Base-by-base conservation (phyloP, 1,284 basidiomycete genomes). In the Schizophyllum commune region DNA sequence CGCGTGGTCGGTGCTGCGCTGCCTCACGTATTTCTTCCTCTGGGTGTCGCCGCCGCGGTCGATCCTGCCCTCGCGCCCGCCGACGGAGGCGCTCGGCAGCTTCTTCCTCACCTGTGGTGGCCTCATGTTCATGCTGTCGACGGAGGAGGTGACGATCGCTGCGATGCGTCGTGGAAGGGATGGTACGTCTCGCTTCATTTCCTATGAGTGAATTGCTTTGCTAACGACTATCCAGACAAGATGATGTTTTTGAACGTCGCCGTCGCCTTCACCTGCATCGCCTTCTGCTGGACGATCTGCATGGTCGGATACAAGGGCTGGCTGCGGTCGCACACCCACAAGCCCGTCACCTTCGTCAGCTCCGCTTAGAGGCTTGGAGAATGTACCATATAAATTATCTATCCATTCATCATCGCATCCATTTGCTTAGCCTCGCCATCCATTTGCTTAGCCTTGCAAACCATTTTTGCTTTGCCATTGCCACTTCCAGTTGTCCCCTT, bases 11-110 rank as follows among this genome's bases (percentile, higher is more conserved):
- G 75, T 90, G 15, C 74, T 94, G 61, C 83, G 94, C 53, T 92
- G 86, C 70, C 68, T 94, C 54, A 98, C 96, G 3, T 98, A 98
- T 75, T 93, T 95, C 76, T 94, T 97, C 83, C 81, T 97, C 56
- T 98, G 91, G 90, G 79, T 97, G 57, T 82, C 84, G 33, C 88
- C 89, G 17, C 86, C 88, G 13, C 78, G 79, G 13, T 92, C 89
- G 1, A 81, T 89, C 20, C 80, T 94, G 9, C 96, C 96, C 1
- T 92, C 91, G n/a, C 85, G 95, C 5, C 96, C 96, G 0, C 96
- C 96, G 0, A 97, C 95, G 0, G 96, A 98, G 77, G 90, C 92
- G 1, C 74, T 98, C 55, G 92, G 88, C 5, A 84, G 91, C 58
- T 94, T 98, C 75, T 91, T 91, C 75, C 80, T 96, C 58, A 84